A percentile compares a stretch with the other conserved stretches of the same genome.
Evolutionary conservation across 169 alveolate genomes (phyloP).

Genomic region (Perkinsus marinus): DNA sequence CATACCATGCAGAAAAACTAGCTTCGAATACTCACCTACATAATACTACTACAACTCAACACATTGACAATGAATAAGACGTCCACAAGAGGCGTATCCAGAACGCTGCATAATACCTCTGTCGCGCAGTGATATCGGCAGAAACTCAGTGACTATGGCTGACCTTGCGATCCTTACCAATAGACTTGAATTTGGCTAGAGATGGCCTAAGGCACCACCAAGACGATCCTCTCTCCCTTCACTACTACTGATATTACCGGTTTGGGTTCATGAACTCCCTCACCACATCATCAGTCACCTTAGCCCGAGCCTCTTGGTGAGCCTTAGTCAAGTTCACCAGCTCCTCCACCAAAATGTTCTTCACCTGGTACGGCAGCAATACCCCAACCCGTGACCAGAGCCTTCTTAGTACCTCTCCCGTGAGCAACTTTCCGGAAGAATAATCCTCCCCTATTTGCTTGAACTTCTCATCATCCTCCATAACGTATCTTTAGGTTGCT

Average conservation of each 20-base stretch:
- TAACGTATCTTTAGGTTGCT: conserved; percentile 9
- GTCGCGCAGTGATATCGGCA: neutral
- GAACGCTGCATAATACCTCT: neutral
- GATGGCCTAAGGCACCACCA: neutral
- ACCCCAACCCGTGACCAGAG: conserved; percentile 54
- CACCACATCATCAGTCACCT: conserved; percentile 22
- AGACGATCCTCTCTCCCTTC: neutral
- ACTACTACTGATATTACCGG: neutral
- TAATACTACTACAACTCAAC: neutral
- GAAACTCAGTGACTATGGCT: neutral
- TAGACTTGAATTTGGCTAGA: neutral
- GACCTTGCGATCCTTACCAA: neutral
- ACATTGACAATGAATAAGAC: neutral
- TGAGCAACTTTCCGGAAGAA: conserved; percentile 82
- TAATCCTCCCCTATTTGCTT: conserved; percentile 78
- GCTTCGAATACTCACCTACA: no score
- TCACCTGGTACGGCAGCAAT: neutral
- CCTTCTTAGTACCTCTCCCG: conserved; percentile 78
- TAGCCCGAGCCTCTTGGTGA: conserved; percentile 16
- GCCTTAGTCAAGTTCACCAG: neutral
- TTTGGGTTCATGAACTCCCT: conserved; percentile 15
- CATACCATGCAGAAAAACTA: no score
- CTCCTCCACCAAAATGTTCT: neutral
- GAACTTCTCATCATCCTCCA: conserved; percentile 84
- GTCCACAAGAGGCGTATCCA: no score